Evolutionary conservation across 1,284 basidiomycete genomes (phyloP).

Genomic region (Sporisorium reilianum): DNA sequence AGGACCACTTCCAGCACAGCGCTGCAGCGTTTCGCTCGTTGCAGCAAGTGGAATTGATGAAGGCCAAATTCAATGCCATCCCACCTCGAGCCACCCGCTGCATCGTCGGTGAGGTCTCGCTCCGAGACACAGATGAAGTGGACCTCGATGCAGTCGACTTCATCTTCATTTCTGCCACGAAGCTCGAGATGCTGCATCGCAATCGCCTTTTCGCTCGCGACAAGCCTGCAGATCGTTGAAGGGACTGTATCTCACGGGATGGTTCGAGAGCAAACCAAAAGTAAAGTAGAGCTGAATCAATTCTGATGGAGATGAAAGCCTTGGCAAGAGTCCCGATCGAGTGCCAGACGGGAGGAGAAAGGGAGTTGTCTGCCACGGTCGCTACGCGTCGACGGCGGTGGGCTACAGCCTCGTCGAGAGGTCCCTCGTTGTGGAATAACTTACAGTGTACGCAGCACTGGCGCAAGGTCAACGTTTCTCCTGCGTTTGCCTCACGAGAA

Average conservation of each 20-base stretch:
- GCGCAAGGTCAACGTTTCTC: neutral
- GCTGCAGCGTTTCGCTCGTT: neutral
- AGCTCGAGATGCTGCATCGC: neutral
- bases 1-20: neutral
- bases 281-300: too few species aligned
- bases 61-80: neutral
- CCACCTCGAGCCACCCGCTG: neutral
- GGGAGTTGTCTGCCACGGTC: neutral
- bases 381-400: conserved; percentile 2
- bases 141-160: neutral
- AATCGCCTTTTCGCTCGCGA: neutral
- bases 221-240: neutral
- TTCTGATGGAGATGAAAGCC: neutral
- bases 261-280: too few species aligned
- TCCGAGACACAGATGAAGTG: conserved; percentile 1
- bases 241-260: too few species aligned
- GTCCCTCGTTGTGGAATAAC: neutral
- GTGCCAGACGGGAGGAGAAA: neutral
- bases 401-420: neutral
- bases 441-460: neutral
- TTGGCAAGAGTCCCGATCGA: neutral
- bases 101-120: neutral
- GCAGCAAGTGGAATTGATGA: neutral
- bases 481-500: too few species aligned
- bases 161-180: neutral